phyloP scores from a whole-genome alignment of 192 early-diverging fungal species.

The Martensiomyces pterosporus region DNA sequence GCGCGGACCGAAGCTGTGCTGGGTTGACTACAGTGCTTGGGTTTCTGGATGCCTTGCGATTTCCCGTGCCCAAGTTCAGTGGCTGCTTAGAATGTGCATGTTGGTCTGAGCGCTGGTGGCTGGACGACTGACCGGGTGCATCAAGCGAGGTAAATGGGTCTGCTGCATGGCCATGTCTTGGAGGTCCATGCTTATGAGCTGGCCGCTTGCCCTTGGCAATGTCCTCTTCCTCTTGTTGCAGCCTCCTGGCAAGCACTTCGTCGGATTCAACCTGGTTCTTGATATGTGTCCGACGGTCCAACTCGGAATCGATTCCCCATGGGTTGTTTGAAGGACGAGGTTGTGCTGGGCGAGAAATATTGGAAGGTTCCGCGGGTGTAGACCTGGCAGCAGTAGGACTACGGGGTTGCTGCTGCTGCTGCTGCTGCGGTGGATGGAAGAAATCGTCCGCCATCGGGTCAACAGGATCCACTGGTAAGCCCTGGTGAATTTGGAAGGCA shows the following conservation, averaged over 20 bases:
- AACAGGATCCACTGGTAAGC: slow-evolving; percentile 16
- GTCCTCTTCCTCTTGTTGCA: slow-evolving; percentile 68
- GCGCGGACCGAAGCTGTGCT: slow-evolving; percentile 42
- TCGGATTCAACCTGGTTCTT: slow-evolving; percentile 69
- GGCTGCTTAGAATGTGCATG: slow-evolving; percentile 15
- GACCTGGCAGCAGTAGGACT: slow-evolving; percentile 6
- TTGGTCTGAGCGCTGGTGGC: background rate
- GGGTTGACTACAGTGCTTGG: slow-evolving; percentile 40
- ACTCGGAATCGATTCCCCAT: slow-evolving; percentile 47
- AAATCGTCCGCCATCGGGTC: slow-evolving; percentile 6
- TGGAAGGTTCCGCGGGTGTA: too few relatives aligned
- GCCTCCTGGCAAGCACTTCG: slow-evolving; percentile 73
- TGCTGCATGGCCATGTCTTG: background rate
- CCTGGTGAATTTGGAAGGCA: slow-evolving; percentile 50
- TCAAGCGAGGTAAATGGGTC: slow-evolving; percentile 23
- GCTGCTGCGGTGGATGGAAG: background rate
- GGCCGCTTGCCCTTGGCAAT: slow-evolving; percentile 2
- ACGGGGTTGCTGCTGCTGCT: background rate
- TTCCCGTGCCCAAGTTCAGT: slow-evolving; percentile 32
- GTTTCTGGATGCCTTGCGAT: slow-evolving; percentile 24
- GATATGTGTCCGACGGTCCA: slow-evolving; percentile 36
- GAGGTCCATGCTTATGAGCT: background rate
- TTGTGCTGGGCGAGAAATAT: too few relatives aligned
- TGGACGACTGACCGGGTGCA: slow-evolving; percentile 4
- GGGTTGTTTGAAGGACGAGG: too few relatives aligned